Conservation (phyloP, 345 rosid genomes). For the Abelmoschus esculentus region DNA sequence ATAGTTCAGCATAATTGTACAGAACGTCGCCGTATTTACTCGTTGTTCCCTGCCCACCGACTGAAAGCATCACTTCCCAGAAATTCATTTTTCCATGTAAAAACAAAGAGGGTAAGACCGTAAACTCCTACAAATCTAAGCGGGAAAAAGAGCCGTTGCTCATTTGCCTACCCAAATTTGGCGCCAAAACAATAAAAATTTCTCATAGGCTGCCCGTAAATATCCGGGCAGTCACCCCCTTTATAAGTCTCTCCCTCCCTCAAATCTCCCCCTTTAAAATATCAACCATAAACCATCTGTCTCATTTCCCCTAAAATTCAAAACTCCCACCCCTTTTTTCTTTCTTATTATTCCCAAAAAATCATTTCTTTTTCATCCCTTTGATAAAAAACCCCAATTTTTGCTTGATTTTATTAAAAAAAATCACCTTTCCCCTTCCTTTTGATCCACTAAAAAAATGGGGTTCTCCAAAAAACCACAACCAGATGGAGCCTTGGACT, state of each 20-base stretch:
- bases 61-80: constrained; percentile 10
- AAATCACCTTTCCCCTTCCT: not conserved
- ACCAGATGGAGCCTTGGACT: constrained; percentile 42
- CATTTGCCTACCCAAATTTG: constrained; percentile 25
- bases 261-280: constrained; percentile 12
- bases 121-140: constrained; percentile 14
- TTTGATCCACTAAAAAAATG: constrained; percentile 25
- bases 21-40: too few relatives aligned
- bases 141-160: constrained; percentile 86
- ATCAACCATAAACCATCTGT: constrained; percentile 17
- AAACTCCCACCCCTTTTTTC: not conserved
- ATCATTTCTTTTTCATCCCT: not conserved
- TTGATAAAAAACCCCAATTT: not conserved
- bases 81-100: constrained; percentile 4
- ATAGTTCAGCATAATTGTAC: too few relatives aligned
- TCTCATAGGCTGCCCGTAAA: constrained; percentile 52
- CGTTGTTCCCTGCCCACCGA: too few relatives aligned
- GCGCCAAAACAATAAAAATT: constrained; percentile 41
- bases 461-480: constrained; percentile 68
- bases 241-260: not conserved
- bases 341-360: not conserved
- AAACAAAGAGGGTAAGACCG: constrained; percentile 14
- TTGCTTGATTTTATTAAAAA: not conserved
- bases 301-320: constrained; percentile 18
- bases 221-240: constrained; percentile 36